A percentile compares a stretch with the other conserved stretches of the same genome.
These are phyloP conservation scores for Cryptosporidium ubiquitum DNA, from an alignment of 169 alveolate genomes.

Conservation along the genomic window DNA sequence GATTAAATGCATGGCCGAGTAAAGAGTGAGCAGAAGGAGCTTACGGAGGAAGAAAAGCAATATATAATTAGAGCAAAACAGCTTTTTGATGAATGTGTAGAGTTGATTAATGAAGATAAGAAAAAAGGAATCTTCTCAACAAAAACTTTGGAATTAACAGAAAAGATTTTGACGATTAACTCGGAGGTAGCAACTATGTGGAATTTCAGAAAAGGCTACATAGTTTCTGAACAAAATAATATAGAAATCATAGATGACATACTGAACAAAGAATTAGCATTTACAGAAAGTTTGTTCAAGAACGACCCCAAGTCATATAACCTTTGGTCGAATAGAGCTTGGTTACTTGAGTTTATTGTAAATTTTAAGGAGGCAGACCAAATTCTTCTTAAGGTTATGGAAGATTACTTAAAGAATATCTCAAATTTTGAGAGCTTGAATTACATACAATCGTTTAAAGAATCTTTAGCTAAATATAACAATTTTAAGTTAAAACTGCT, in stretches of 20 bases:
- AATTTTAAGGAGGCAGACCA: neutral
- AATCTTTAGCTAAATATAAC: neutral
- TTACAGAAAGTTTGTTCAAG: slow-evolving; percentile 38
- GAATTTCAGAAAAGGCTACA: slow-evolving; percentile 63
- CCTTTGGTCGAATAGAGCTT: slow-evolving; percentile 64
- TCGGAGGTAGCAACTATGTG: slow-evolving; percentile 74
- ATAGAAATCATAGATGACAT: neutral
- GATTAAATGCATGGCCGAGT: slow-evolving; percentile 47
- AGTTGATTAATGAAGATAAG: neutral
- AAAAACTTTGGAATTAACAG: slow-evolving; percentile 41
- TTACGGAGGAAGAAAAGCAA: slow-evolving; percentile 33
- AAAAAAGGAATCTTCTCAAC: neutral
- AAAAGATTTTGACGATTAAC: slow-evolving; percentile 59
- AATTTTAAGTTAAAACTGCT: neutral
- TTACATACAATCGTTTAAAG: neutral
- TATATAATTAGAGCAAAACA: neutral
- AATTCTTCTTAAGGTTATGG: neutral
- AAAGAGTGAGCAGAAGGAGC: slow-evolving; percentile 21
- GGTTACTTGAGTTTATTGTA: slow-evolving; percentile 30
- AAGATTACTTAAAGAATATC: slow-evolving; percentile 9
- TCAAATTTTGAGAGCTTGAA: neutral
- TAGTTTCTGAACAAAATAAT: neutral
- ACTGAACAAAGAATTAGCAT: slow-evolving; percentile 1
- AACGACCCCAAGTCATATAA: slow-evolving; percentile 46
- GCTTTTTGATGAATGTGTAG: slow-evolving; percentile 32